Base-by-base conservation (phyloP, 2,329 filamentous ascomycete species). In the Venturia oleaginea region DNA sequence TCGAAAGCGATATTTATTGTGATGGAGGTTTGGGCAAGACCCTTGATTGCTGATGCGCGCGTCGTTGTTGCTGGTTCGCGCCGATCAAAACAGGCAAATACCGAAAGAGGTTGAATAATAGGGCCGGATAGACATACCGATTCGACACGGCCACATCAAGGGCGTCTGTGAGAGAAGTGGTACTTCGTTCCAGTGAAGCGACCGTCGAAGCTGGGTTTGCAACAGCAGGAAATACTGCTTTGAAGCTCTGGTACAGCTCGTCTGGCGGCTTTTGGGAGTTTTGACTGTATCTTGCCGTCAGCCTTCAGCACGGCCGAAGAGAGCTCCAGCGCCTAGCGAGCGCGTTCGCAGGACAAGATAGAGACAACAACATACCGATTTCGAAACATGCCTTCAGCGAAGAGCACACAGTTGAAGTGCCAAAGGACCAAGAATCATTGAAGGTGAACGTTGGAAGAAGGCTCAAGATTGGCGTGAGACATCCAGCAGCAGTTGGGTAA, bases 261-360 rank as follows among this genome's bases (percentile, higher is more conserved):
- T 92, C 89, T 75, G 86, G 87, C 64, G 92, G 92, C 80, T 96
- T 96, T 76, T 92, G 90, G 64, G 89, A 86, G 75, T 85, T 91
- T 72, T 84, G 90, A 78, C 88, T 90, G 69, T 64, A 65, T 55
- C 32, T 69, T 51, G n/a, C 10, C 17, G 43, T 43, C 63, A 61
- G 37, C 38, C 54, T 43, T 65, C 40, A 54, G 27, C 32, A 37
- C n/a, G 19, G 30, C 34, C 46, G 19, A 48, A 51, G 42, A 24
- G 32, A 46, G 32, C 59, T 61, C 63, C 22, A 15, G 32, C 32
- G 63, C 17, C 30, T 7, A 30, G 30, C 17, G 38, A 22, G 57
- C 38, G 32, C n/a, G 27, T 30, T 24, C 17, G 59, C 19, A 8
- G 27, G n/a, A n/a, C 2, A n/a, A 17, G n/a, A 37, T 24, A 17